phyloP scores from a whole-genome alignment of 768 basidiomycete species.

The Panaeolus cyanescens region DNA sequence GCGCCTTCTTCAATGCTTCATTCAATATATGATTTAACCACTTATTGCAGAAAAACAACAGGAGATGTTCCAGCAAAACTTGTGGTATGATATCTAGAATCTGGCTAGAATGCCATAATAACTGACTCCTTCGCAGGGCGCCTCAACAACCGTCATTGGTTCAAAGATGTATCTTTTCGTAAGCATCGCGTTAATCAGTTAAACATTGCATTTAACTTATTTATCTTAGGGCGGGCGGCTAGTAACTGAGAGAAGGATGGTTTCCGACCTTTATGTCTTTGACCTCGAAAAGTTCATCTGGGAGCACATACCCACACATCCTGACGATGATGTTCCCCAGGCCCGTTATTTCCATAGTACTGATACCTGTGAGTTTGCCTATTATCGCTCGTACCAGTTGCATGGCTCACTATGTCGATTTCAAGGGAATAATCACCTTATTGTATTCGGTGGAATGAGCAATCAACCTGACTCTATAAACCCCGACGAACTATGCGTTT shows the following conservation, averaged over 20 bases:
- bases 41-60: slow-evolving; percentile 77
- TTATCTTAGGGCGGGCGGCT: slow-evolving; percentile 75
- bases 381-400: background rate
- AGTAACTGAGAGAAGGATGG: slow-evolving; percentile 86
- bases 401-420: slow-evolving; percentile 10
- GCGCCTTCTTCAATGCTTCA: slow-evolving; percentile 47
- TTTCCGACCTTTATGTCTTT: slow-evolving; percentile 88
- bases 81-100: slow-evolving; percentile 58
- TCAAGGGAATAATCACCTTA: slow-evolving; percentile 84
- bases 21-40: slow-evolving; percentile 89
- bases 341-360: slow-evolving; percentile 95
- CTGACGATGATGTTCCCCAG: slow-evolving; percentile 72
- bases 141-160: slow-evolving; percentile 88
- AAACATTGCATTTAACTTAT: background rate
- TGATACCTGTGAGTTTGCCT: slow-evolving; percentile 64
- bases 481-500: slow-evolving; percentile 84
- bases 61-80: slow-evolving; percentile 90
- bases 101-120: background rate
- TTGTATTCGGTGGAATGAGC: slow-evolving; percentile 96
- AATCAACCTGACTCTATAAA: slow-evolving; percentile 69
- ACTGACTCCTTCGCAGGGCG: slow-evolving; percentile 53
- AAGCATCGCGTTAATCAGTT: slow-evolving; percentile 26
- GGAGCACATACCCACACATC: slow-evolving; percentile 63
- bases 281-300: slow-evolving; percentile 82
- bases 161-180: slow-evolving; percentile 91